Evolutionary conservation across 73 alveolate species (phyloP), one percentile per base, ranked within the genome.

Genomic region (Paramecium pentaurelia): DNA sequence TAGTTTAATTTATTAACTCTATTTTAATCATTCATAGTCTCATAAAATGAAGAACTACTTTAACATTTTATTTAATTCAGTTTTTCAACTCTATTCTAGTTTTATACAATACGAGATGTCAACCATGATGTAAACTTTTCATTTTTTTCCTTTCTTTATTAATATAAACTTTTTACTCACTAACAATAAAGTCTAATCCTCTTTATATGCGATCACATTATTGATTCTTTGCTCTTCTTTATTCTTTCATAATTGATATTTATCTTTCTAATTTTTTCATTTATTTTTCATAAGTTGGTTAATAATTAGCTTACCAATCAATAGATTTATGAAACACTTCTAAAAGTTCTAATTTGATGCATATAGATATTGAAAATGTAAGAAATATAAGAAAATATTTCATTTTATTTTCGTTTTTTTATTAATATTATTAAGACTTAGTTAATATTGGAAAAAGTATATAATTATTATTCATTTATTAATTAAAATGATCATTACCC

Each of bases 401-500:
- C 70, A 54, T 54, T 54, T 54, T 54, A 54, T 54, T 49, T 54
- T 54, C 70, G 70, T 54, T 54, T 54, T 54, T 54, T 54, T 54
- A 54, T 54, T 54, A 54, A 20, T 54, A 54, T 4, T 54, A 54
- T 54, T 4, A 20, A n/a, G 32, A 6, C 70, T n/a, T 54, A 54
- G 70, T 54, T n/a, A 18, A 14, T 16, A 51, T 6, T 51, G 68
- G 32, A 51, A 51, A 54, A 54, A 54, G 22, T 54, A 54, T 18
- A 54, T 54, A 7, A 54, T 54, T 18, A 54, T 54, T 64, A 64
- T 64, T 32, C 84, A 34, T 7, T 64, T 64, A 32, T 64, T 64
- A 64, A 32, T 64, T 32, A 64, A 32, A 32, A 64, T 64, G 47
- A 64, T 89, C 94, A 89, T 60, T 89, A 92, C 8, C 95, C 95